Evolutionary conservation across 31 red algal species (phyloP), one percentile per base, ranked within the genome.

Genomic region (Bonnemaisonia californica): DNA sequence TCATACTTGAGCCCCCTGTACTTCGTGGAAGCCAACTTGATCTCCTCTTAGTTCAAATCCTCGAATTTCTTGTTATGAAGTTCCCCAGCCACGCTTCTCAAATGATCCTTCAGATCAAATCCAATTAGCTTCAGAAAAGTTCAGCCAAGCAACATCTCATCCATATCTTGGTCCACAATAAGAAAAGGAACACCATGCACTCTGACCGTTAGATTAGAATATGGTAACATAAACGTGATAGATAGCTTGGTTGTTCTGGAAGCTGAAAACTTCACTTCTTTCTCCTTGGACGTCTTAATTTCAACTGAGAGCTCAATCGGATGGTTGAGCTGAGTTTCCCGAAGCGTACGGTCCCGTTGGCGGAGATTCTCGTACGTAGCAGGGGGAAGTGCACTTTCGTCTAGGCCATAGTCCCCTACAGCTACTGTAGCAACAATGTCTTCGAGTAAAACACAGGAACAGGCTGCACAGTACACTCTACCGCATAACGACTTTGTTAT

Each of bases 141-240:
- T 19, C 70, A 7, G 19, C 1, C 1, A 8, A 74, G 41, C 45
- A 56, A 9, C 34, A 74, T 26, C 26, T 74, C 70, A 23, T 74
- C 70, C 41, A 54, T 74, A 4, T 74, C 70, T 0, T 23, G 70
- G 38, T 74, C 70, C 16, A 74, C 70, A 47, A 74, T 42, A 5
- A 0, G 41, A 0, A 54, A 74, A 9, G 34, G 16, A 22, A 55
- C 34, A 24, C 41, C 23, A 11, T 1, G 70, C 18, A 74, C 33
- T 9, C 38, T 37, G 12, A 51, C 1, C n/a, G 70, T 37, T 4
- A 74, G 5, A 0, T 55, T 47, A 21, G 70, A 11, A 22, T 47
- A n/a, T 8, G 38, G 70, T 0, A 54, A 42, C 19, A 30, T 28
- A 23, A 35, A 22, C 3, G 7, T 54, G 3, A 74, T 8, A 4